A percentile compares a stretch with the other conserved stretches of the same genome.
Conservation (phyloP, 2,329 filamentous ascomycete genomes). For the Xylariaceae sp. region DNA sequence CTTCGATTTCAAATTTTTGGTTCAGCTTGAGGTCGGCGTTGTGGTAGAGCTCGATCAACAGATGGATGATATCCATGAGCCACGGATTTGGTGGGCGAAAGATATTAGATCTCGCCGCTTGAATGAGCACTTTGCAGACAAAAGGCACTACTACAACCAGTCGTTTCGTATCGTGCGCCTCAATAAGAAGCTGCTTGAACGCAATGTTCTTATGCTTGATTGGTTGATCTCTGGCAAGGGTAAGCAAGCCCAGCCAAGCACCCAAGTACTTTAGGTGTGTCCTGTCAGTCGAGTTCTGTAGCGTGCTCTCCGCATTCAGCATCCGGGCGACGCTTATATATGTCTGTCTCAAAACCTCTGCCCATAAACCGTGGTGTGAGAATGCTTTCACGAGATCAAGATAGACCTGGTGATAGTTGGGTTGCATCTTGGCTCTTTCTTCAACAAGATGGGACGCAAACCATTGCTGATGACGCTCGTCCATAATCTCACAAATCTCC, state of each 20-base stretch:
- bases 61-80: constrained; percentile 91
- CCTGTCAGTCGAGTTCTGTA: constrained; percentile 80
- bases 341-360: constrained; percentile 88
- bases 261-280: constrained; percentile 90
- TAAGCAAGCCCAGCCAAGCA: constrained; percentile 88
- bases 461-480: constrained; percentile 86
- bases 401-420: constrained; percentile 93
- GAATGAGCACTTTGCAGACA: constrained; percentile 89
- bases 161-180: constrained; percentile 89
- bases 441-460: constrained; percentile 94
- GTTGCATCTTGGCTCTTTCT: constrained; percentile 93
- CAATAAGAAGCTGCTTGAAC: constrained; percentile 91
- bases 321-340: constrained; percentile 81
- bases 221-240: constrained; percentile 87
- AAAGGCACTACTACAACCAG: constrained; percentile 93
- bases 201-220: constrained; percentile 96
- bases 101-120: constrained; percentile 78
- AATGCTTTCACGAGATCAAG: constrained; percentile 83
- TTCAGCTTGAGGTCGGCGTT: constrained; percentile 92
- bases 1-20: constrained; percentile 97
- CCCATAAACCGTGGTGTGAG: constrained; percentile 73
- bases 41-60: constrained; percentile 91
- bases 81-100: constrained; percentile 96
- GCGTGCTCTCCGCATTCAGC: constrained; percentile 83
- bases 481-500: constrained; percentile 74